phyloP scores from a whole-genome alignment of 2,329 filamentous ascomycete genomes.

The Hypoxylon sp. region DNA sequence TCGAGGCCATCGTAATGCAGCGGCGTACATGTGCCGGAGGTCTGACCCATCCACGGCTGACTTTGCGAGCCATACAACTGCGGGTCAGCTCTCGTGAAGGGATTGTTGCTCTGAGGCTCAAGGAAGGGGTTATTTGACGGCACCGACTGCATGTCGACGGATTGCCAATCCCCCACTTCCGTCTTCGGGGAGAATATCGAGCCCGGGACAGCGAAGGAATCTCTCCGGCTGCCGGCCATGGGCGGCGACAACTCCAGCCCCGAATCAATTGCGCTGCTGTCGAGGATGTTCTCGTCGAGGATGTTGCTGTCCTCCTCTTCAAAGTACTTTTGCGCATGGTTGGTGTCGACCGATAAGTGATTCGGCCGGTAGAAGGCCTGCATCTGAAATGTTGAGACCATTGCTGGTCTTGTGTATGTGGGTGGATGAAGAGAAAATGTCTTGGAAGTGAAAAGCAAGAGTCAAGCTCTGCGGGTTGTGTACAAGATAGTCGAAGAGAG shows the following conservation, averaged over 20 bases:
- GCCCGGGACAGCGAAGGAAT: constrained; percentile 70
- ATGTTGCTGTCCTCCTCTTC: constrained; percentile 72
- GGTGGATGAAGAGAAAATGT: constrained; percentile 26
- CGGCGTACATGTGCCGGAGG: constrained; percentile 79
- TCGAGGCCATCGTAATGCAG: constrained; percentile 76
- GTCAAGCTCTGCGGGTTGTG: constrained; percentile 37
- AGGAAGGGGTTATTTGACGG: constrained; percentile 74
- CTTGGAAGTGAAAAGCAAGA: constrained; percentile 36
- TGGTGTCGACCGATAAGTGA: constrained; percentile 66
- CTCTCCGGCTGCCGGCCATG: constrained; percentile 72
- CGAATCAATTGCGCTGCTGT: constrained; percentile 70
- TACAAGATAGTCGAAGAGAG: constrained; percentile 45
- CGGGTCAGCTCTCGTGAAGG: constrained; percentile 71
- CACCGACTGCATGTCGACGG: constrained; percentile 73
- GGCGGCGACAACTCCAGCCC: constrained; percentile 73
- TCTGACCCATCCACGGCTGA: constrained; percentile 70
- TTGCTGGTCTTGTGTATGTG: constrained; percentile 51
- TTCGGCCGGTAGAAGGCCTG: constrained; percentile 64
- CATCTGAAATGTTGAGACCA: constrained; percentile 66
- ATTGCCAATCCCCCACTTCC: constrained; percentile 68
- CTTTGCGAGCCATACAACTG: constrained; percentile 59
- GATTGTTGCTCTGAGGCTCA: constrained; percentile 70
- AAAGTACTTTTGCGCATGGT: constrained; percentile 67
- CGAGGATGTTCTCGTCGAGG: constrained; percentile 71
- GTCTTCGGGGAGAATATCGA: constrained; percentile 74